Percentiles rank a stretch among this genome's conserved stretches.
Conservation (phyloP, 2,329 filamentous ascomycete genomes). For the Venturia oleaginea region DNA sequence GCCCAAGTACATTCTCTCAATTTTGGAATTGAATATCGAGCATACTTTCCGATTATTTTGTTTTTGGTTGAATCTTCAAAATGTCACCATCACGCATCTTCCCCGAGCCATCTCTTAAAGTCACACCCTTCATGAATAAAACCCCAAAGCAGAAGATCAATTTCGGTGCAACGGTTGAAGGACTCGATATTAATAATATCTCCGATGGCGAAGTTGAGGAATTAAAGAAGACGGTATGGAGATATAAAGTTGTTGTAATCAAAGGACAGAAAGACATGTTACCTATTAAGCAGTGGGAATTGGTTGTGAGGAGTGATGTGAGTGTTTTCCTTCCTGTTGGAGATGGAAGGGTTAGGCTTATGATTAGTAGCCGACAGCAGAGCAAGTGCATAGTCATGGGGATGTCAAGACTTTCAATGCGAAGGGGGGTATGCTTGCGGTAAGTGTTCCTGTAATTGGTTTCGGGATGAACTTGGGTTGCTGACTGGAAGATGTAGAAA, state of each 20-base stretch:
- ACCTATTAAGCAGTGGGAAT: conserved; percentile 11
- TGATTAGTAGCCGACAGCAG: not conserved
- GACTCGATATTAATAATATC: not conserved
- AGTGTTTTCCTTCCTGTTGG: not conserved
- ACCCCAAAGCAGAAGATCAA: not conserved
- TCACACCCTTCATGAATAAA: not conserved
- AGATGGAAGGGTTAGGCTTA: not conserved
- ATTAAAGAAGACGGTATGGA: conserved; percentile 6
- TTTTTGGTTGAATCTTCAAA: not conserved
- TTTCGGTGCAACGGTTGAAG: not conserved
- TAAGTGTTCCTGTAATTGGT: not conserved
- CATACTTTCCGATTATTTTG: not conserved
- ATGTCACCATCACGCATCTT: not conserved
- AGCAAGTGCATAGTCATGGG: conserved; percentile 2
- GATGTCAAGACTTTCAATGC: conserved; percentile 3
- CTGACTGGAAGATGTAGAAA: not conserved
- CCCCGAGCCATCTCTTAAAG: not conserved
- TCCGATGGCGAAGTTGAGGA: conserved; percentile 5
- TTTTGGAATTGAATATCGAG: no score
- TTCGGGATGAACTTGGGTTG: not conserved
- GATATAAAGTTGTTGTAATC: conserved; percentile 10
- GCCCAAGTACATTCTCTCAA: not conserved
- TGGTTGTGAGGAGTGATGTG: conserved; percentile 7
- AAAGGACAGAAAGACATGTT: conserved; percentile 8
- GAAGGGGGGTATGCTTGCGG: not conserved